Percentiles rank a stretch among this genome's conserved stretches.
Conservation (phyloP, 2,329 filamentous ascomycete species). For the Talaromyces sp. region DNA sequence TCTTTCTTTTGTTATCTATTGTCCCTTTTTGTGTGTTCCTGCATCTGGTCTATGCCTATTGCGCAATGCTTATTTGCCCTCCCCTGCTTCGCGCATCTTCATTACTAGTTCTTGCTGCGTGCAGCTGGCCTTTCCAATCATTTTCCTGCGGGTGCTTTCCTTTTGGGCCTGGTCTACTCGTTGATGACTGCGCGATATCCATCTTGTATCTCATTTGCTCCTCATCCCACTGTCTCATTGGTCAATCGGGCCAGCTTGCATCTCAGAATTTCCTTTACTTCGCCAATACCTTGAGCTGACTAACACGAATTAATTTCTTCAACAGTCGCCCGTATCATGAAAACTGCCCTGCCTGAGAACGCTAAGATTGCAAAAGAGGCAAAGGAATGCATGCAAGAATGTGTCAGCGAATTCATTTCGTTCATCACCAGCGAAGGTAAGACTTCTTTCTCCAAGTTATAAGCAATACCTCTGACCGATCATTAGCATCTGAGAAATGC, state of each 20-base stretch:
- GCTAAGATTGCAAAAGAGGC: slow-evolving; percentile 99
- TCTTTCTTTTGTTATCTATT: slow-evolving; percentile 22
- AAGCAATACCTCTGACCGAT: neutral
- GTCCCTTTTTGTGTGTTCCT: slow-evolving; percentile 29
- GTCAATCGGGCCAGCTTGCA: slow-evolving; percentile 10
- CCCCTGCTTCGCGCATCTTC: neutral
- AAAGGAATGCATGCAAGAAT: slow-evolving; percentile 99
- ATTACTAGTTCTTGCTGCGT: slow-evolving; percentile 24
- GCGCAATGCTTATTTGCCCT: slow-evolving; percentile 56
- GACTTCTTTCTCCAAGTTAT: slow-evolving; percentile 31
- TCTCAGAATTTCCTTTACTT: neutral
- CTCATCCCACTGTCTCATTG: neutral
- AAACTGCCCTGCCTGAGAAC: slow-evolving; percentile 93
- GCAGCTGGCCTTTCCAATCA: slow-evolving; percentile 21
- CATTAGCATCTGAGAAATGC: slow-evolving; percentile 90
- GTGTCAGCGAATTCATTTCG: slow-evolving; percentile 98
- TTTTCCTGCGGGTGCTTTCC: neutral
- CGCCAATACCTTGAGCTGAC: neutral
- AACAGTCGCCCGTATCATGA: slow-evolving; percentile 99
- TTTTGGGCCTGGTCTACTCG: neutral
- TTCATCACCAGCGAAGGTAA: slow-evolving; percentile 99
- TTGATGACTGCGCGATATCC: neutral
- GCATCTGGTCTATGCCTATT: slow-evolving; percentile 29
- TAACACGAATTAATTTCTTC: neutral
- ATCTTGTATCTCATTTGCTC: slow-evolving; percentile 12